Base-by-base conservation (phyloP, 2,329 filamentous ascomycete species). In the Diaporthe caulivora region DNA sequence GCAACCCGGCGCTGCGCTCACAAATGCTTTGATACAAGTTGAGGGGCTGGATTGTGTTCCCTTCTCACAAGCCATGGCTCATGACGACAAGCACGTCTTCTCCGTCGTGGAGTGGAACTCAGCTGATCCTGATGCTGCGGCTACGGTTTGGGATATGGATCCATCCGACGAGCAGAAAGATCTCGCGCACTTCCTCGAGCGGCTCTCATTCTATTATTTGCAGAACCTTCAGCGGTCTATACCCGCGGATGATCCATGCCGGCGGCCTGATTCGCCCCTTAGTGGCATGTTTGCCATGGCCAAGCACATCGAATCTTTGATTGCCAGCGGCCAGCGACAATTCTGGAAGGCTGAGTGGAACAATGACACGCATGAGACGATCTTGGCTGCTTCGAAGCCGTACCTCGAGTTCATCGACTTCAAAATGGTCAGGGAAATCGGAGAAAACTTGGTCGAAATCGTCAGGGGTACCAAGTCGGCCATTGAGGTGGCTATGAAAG, bases 331-430 rank as follows among this genome's bases (percentile, higher is more conserved):
- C 5, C 34, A 60, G 34, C 34, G 34, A 42, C 34, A n/a, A 8
- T 60, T 60, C n/a, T 60, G 55, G 55, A 42, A 40, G n/a, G 34
- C 55, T 3, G 55, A 60, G 7, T 60, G 55, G 55, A 42, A 42
- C 34, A 42, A 60, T 4, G 55, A 60, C n/a, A 60, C 55, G 11
- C 34, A 40, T 0, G 55, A 26, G 6, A 26, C 21, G n/a, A 40
- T 60, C 13, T 18, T 8, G 3, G 34, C 55, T 2, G 55, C 55
- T 11, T 42, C 34, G 0, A 11, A 42, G 34, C 34, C 55, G 1
- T 26, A 60, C 26, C n/a, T 42, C 9, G 34, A 60, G 0, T 40
- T 10, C n/a, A 42, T 60, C 1, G 55, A 60, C 34, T 40, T 60
- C 55, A 60, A 42, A 26, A 60, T 60, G 34, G 34, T 60, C 13